Evolutionary conservation across 208 protist species (phyloP).

Genomic region (Sergeia podlipaevii): DNA sequence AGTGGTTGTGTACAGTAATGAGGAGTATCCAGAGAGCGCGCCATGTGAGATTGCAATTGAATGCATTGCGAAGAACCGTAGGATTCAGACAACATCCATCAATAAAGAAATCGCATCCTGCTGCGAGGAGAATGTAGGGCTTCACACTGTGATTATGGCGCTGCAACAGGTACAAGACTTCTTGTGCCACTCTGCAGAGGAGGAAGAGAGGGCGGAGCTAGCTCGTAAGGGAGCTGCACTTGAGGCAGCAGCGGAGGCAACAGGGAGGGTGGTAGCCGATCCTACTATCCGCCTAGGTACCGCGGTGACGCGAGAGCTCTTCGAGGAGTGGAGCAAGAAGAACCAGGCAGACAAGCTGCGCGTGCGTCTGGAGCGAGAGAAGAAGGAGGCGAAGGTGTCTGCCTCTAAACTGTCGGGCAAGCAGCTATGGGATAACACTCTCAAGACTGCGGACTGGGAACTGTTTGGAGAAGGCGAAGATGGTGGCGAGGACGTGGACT

Average conservation of each 20-base stretch:
- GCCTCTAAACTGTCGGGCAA: slow-evolving; percentile 77
- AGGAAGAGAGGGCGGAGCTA: slow-evolving; percentile 72
- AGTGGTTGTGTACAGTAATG: slow-evolving; percentile 60
- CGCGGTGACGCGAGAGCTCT: slow-evolving; percentile 79
- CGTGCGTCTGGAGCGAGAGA: slow-evolving; percentile 29
- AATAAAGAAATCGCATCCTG: slow-evolving; percentile 48
- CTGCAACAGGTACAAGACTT: slow-evolving; percentile 79
- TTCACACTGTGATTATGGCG: slow-evolving; percentile 64
- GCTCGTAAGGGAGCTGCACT: slow-evolving; percentile 60
- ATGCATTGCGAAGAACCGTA: slow-evolving; percentile 62
- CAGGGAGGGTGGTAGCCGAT: slow-evolving; percentile 29
- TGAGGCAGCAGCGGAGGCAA: slow-evolving; percentile 29
- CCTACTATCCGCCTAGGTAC: slow-evolving; percentile 77
- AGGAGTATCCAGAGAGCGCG: slow-evolving; percentile 68
- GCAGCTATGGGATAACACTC: slow-evolving; percentile 82
- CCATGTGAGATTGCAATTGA: slow-evolving; percentile 52
- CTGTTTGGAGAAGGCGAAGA: slow-evolving; percentile 57
- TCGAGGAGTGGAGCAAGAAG: slow-evolving; percentile 73
- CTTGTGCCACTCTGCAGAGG: slow-evolving; percentile 40
- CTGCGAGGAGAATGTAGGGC: slow-evolving; percentile 73
- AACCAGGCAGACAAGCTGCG: slow-evolving; percentile 53
- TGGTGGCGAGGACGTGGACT: slow-evolving; percentile 74
- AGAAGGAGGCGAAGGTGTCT: slow-evolving; percentile 23
- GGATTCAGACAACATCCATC: slow-evolving; percentile 53
- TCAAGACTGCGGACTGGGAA: slow-evolving; percentile 74